Base-by-base conservation (phyloP, 345 rosid genomes). In the Eucalyptus cloeziana region DNA sequence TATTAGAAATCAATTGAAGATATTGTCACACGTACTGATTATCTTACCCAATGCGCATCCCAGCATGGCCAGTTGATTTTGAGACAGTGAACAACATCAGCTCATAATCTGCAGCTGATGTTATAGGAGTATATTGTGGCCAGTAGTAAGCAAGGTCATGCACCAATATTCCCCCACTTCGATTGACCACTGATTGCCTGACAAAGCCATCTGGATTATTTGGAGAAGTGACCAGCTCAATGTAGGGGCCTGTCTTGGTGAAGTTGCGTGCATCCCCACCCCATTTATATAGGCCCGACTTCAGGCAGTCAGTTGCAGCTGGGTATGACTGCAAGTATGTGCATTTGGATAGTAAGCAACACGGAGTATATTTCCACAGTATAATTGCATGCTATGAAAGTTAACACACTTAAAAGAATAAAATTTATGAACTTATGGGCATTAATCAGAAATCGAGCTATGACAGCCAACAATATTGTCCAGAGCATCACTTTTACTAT, bases 131-230 rank as follows among this genome's bases (percentile, higher is more conserved):
- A 44, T 97, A 96, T 58, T 97, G 99, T 4, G 99, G 99, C 99
- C 99, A 97, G 86, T 95, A 95, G 91, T 97, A 97, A 5, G 99
- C 98, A 49, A 97, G 94, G 91, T 97, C 99, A 88, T 97, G 99
- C 87, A 97, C 93, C 90, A 97, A 87, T 90, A 92, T 91, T 40
- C 99, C 98, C 54, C 93, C 94, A 51, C 91, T 95, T 86, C 93
- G 90, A 58, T 96, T 96, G 86, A 97, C 94, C 44, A 97, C 95
- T 33, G 98, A 88, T 30, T 93, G 85, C 94, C 99, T 94, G n/a
- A 88, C 90, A 49, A 79, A 88, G 50, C 99, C 99, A 89, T 97
- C 99, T 3, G 99, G 99, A 87, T 97, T 97, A 91, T 97, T 97
- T 3, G 99, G 99, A 76, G 98, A 94, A 69, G 99, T 97, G 81